Evolutionary conservation across 257 asterid genomes (phyloP), one percentile per base, ranked within the genome.

Genomic region (Solanum piurae): DNA sequence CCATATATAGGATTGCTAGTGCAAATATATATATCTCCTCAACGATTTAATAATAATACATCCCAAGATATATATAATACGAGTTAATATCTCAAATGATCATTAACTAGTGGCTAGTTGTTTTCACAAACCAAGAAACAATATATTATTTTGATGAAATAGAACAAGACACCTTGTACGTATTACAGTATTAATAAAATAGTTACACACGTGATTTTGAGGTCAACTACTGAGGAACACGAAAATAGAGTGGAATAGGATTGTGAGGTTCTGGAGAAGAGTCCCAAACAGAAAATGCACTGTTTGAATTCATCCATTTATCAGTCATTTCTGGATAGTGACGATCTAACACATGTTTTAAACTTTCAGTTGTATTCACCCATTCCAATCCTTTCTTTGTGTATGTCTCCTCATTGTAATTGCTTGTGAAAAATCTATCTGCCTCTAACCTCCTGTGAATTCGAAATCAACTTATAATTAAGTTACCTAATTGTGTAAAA

Each of bases 241-340:
- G 94, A 13, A 94, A 87, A 79, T 90, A 93, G 31, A 93, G 87
- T 1, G 96, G 98, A 40, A 93, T 46, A 6, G 89, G 93, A 74
- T 93, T 94, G 25, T 11, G 60, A 5, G 94, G 77, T 5, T 64
- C 37, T 0, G 93, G 93, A 20, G 92, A 72, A 1, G 98, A 89
- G 18, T 93, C 96, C 98, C 98, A 94, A 0, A 94, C 95, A 0
- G 95, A 88, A 64, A 94, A 94, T 5, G 98, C 96, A 37, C 98
- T 94, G 73, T 12, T 87, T 0, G 95, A 92, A 69, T 92, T 94
- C 87, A 94, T 92, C 96, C 98, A 94, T 60, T 89, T 93, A 14
- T 44, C 25, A 13, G 93, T 91, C 93, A 94, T 93, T 52, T 94
- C 95, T 0, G 95, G 95, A 33, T 91, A 88, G 37, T 94, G 96